Conservation (phyloP, 345 rosid species). For the Pugionium dolabratum region DNA sequence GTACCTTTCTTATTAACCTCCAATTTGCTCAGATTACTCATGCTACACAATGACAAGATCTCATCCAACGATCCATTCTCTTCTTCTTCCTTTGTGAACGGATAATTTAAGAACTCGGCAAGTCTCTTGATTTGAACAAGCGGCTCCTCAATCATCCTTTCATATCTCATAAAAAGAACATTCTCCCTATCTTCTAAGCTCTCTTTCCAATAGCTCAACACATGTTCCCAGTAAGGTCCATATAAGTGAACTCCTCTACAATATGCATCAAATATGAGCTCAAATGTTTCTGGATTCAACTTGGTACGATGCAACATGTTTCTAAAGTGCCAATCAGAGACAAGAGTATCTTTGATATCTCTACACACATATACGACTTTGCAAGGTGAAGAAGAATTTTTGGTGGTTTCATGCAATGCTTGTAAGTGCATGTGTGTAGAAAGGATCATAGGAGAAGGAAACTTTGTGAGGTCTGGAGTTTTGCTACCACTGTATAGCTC, state of each 20-base stretch:
- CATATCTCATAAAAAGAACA: conserved; percentile 55
- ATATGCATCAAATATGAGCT: conserved; percentile 33
- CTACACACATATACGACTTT: conserved; percentile 60
- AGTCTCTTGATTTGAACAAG: conserved; percentile 40
- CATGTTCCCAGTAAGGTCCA: conserved; percentile 73
- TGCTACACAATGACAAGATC: conserved; percentile 54
- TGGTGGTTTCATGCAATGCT: conserved; percentile 28
- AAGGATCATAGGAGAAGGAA: conserved; percentile 47
- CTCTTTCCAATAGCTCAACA: conserved; percentile 52
- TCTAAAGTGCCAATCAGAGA: conserved; percentile 31
- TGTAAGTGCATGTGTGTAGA: conserved; percentile 42
- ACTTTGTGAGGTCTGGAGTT: conserved; percentile 36
- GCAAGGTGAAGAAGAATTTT: conserved; percentile 38
- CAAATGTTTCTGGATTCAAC: conserved; percentile 24
- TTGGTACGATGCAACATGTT: conserved; percentile 44
- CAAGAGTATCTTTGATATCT: conserved; percentile 48
- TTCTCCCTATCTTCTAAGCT: conserved; percentile 47
- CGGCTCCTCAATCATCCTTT: conserved; percentile 49
- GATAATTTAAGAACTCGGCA: conserved; percentile 48
- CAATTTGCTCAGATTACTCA: conserved; percentile 48
- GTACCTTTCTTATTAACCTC: conserved; percentile 51
- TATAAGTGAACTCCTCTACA: conserved; percentile 44
- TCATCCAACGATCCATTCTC: conserved; percentile 40
- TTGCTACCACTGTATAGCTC: conserved; percentile 16
- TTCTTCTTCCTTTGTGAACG: conserved; percentile 52